Evolutionary conservation across 139 green algal species (phyloP), one percentile per base, ranked within the genome.

Genomic region (Chlamydomonas incerta): DNA sequence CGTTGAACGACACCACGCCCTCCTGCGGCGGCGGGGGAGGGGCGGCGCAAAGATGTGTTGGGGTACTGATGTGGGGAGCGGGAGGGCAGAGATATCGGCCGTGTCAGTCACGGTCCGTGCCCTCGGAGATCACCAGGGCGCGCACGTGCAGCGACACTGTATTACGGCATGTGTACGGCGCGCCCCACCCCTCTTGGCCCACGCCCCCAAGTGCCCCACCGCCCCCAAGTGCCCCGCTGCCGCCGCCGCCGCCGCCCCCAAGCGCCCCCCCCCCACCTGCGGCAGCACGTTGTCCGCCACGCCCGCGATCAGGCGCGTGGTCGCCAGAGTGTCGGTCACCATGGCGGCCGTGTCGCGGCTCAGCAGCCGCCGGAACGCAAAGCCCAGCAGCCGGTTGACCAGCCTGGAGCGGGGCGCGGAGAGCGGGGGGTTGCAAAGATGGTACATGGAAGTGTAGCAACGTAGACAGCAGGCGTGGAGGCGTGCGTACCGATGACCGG

Each of bases 211-310:
- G 13, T 13, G 52, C 52, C 52, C 15, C 52, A 23, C 15, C 15
- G 20, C 21, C 23, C 28, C 28, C 58, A 31, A 31, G 23, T 66
- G 23, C 28, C 26, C 24, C 62, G 24, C 62, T n/a, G 28, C 24
- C 13, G 26, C 60, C 60, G 5, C 18, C 58, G 13, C 58, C 58
- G 26, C 62, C 8, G 9, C 62, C 62, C 68, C 17, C 4, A 55
- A 20, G 34, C 34, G 9, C 18, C 21, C 35, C 24, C 24, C 14
- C 47, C 47, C 11, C 71, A 77, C 71, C 71, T 90, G 72, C 3
- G 90, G 90, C 50, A 93, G 67, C 31, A 93, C 90, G 57, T 93
- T 93, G 75, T 93, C 85, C 41, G 83, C 87, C 69, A 89, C 66
- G 0, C 83, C 83, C 17, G 57, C 65, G 17, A 5, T 13, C 2